Conservation (phyloP, 768 basidiomycete genomes). For the Wakefieldia striispora region DNA sequence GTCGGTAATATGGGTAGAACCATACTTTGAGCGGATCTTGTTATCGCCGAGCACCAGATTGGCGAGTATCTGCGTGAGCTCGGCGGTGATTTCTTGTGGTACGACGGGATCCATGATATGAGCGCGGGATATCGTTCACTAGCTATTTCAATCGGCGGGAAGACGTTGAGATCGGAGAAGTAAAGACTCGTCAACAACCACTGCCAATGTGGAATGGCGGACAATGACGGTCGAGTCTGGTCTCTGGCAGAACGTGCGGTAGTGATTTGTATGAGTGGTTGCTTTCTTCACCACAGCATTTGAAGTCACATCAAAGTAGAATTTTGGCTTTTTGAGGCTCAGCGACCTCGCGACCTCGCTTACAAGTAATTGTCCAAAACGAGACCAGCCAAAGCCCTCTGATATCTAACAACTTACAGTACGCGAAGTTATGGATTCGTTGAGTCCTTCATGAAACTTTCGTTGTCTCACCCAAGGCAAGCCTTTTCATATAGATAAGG, state of each 20-base stretch:
- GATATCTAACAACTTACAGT: too few species aligned
- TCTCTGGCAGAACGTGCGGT: neutral
- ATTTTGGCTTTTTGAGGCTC: too few species aligned
- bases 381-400: too few species aligned
- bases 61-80: constrained; percentile 80
- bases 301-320: too few species aligned
- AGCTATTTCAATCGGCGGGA: constrained; percentile 1
- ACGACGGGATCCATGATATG: constrained; percentile 32
- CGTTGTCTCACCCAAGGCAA: too few species aligned
- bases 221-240: neutral
- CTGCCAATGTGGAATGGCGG: neutral
- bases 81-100: constrained; percentile 65
- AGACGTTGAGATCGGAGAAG: neutral
- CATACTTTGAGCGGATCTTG: constrained; percentile 69
- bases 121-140: neutral
- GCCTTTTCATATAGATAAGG: too few species aligned
- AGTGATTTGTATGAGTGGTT: neutral
- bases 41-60: constrained; percentile 86
- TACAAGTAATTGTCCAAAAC: too few species aligned
- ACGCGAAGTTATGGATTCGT: too few species aligned
- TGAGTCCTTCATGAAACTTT: too few species aligned
- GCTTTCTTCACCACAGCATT: neutral
- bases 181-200: neutral
- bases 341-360: too few species aligned
- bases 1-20: neutral